A percentile compares a stretch with the other conserved stretches of the same genome.
phyloP scores from a whole-genome alignment of 2,329 filamentous ascomycete genomes.

The Aspergillus hiratsukae region DNA sequence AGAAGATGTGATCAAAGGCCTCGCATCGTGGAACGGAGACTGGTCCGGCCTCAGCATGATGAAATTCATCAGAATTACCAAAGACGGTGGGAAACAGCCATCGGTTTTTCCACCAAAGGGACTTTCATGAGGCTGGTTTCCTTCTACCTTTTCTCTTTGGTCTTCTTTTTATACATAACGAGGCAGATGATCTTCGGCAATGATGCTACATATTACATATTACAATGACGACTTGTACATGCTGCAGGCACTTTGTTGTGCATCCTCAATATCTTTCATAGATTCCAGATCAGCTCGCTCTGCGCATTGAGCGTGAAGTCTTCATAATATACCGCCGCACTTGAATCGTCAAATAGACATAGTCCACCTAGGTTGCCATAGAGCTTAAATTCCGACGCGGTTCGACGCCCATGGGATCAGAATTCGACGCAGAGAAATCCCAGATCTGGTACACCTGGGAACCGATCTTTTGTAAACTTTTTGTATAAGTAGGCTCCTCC shows the following conservation, averaged over 20 bases:
- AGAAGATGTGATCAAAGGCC: slow-evolving; percentile 57
- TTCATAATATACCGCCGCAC: neutral
- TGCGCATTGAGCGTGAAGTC: neutral
- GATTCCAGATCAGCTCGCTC: neutral
- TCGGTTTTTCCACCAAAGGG: slow-evolving; percentile 74
- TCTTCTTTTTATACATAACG: slow-evolving; percentile 9
- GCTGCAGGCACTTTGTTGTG: neutral
- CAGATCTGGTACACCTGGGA: neutral
- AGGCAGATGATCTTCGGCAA: slow-evolving; percentile 12
- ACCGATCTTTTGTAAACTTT: neutral
- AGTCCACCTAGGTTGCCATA: neutral
- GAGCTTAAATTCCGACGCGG: neutral
- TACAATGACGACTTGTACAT: neutral
- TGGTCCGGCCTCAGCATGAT: slow-evolving; percentile 77
- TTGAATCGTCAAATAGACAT: too few species aligned
- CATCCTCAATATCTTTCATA: neutral
- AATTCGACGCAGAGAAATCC: neutral
- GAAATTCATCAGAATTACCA: slow-evolving; percentile 70
- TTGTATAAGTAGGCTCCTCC: neutral
- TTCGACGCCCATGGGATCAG: neutral
- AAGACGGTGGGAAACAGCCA: slow-evolving; percentile 59
- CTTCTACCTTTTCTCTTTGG: slow-evolving; percentile 8
- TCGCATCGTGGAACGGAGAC: slow-evolving; percentile 74
- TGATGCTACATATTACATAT: neutral
- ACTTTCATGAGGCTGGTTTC: slow-evolving; percentile 35